Conservation (phyloP, 2,329 filamentous ascomycete species). For the Ceratocystis eucalypticola region DNA sequence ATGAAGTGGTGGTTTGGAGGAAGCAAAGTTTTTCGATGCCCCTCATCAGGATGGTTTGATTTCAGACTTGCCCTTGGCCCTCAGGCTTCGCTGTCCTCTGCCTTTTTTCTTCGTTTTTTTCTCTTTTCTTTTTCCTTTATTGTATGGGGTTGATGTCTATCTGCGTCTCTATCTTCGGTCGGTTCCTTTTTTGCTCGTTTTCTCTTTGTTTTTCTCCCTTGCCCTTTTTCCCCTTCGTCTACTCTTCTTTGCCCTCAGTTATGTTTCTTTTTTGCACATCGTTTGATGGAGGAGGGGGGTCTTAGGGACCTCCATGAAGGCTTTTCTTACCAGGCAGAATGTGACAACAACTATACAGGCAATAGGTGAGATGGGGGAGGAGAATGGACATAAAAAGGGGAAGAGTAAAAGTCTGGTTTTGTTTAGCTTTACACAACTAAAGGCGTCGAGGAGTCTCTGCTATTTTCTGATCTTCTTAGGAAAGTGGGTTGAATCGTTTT, state of each 20-base stretch:
- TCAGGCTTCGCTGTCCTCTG: neutral
- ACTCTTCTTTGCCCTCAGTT: neutral
- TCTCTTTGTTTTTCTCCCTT: conserved; percentile 3
- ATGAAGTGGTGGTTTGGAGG: neutral
- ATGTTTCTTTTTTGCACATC: neutral
- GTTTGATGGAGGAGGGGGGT: neutral
- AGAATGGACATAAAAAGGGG: neutral
- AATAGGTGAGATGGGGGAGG: neutral
- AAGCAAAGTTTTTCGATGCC: neutral
- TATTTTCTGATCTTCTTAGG: conserved; percentile 15
- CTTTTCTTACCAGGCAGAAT: neutral
- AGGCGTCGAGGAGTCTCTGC: conserved; percentile 19
- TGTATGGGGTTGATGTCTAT: neutral
- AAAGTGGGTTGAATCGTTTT: conserved; percentile 13
- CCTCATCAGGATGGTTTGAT: neutral
- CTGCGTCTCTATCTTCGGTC: neutral
- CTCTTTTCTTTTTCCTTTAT: conserved; percentile 3
- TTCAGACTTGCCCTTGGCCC: neutral
- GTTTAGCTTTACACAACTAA: conserved; percentile 16
- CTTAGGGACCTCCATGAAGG: neutral
- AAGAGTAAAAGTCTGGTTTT: conserved; percentile 18
- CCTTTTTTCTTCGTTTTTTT: neutral
- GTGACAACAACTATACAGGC: neutral
- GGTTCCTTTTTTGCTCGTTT: conserved; percentile 1
- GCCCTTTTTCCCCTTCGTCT: neutral